Evolutionary conservation across 305 asterid species (phyloP), one percentile per base, ranked within the genome.

Genomic region (Solanum hybrid): DNA sequence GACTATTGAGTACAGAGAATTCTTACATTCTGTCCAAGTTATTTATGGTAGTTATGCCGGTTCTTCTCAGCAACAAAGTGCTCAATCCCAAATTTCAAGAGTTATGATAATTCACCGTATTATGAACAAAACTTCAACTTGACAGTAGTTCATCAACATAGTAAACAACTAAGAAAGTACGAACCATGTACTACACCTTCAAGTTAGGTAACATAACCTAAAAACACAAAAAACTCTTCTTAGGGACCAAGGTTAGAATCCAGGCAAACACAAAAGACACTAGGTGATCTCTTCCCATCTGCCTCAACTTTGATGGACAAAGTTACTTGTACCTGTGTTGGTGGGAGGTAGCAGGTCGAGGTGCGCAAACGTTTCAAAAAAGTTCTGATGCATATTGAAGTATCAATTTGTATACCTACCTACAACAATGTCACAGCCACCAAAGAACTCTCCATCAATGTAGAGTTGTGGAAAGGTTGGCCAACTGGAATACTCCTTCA

Each of bases 391-490:
- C 75, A 84, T 82, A 84, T 45, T 26, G 7, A 85, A 85, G 76
- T 29, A 29, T 10, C 19, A 82, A 45, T 45, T 82, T 6, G 31
- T 27, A 87, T 69, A 88, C 92, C 93, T 90, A 96, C 99, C 98
- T 15, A 95, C 91, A 32, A 95, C 92, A 87, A 96, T 97, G 95
- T 97, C 99, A 85, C 99, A 97, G 91, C 98, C 99, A 87, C 99
- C 99, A 88, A 94, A 95, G 94, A 97, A 97, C 89, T 96, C 99
- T 69, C 99, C 99, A 88, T 95, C 98, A 88, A 97, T 92, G 94
- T 95, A 97, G 90, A 97, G 90, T 86, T 97, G 99, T 4, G 99
- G 99, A 90, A 97, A 97, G 56, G 99, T 97, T 37, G 99, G 99
- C 99, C 99, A 97, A 92, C 92, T 93, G 45, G 99, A 97, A 88